phyloP scores from a whole-genome alignment of 305 asterid genomes.

The Plantago coronopus region DNA sequence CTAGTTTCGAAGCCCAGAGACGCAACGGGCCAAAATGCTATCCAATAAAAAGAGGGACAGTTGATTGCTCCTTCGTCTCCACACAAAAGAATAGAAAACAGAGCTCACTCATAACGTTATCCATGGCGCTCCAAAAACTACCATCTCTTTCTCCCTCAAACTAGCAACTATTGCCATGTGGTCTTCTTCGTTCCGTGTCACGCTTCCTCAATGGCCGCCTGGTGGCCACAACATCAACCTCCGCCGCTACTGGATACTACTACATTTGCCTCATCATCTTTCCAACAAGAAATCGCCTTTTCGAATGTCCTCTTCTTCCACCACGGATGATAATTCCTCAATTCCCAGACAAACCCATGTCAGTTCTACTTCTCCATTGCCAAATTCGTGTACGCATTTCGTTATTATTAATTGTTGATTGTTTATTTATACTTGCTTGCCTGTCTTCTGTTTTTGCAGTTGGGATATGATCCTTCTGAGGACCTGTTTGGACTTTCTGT shows the following conservation, averaged over 20 bases:
- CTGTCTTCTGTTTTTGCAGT: slow-evolving; percentile 37
- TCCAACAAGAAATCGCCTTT: slow-evolving; percentile 35
- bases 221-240: slow-evolving; percentile 35
- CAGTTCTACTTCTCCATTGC: background rate
- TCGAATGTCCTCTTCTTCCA: slow-evolving; percentile 43
- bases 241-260: slow-evolving; percentile 37
- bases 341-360: slow-evolving; percentile 49
- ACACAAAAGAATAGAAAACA: background rate
- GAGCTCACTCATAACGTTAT: slow-evolving; percentile 12
- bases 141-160: slow-evolving; percentile 5
- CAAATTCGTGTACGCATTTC: slow-evolving; percentile 1
- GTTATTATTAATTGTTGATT: slow-evolving; percentile 4
- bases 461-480: slow-evolving; percentile 79
- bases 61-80: background rate
- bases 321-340: slow-evolving; percentile 41
- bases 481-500: slow-evolving; percentile 71
- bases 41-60: too few relatives aligned
- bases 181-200: slow-evolving; percentile 43
- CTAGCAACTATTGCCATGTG: slow-evolving; percentile 42
- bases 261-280: slow-evolving; percentile 31
- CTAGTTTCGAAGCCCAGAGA: too few relatives aligned
- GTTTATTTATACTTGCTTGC: background rate
- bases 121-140: slow-evolving; percentile 25
- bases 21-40: too few relatives aligned
- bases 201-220: slow-evolving; percentile 50